These are phyloP conservation scores for Zygosaccharomyces pseudobailii DNA, from an alignment of 1,139 yeast genomes.

Conservation along the genomic window DNA sequence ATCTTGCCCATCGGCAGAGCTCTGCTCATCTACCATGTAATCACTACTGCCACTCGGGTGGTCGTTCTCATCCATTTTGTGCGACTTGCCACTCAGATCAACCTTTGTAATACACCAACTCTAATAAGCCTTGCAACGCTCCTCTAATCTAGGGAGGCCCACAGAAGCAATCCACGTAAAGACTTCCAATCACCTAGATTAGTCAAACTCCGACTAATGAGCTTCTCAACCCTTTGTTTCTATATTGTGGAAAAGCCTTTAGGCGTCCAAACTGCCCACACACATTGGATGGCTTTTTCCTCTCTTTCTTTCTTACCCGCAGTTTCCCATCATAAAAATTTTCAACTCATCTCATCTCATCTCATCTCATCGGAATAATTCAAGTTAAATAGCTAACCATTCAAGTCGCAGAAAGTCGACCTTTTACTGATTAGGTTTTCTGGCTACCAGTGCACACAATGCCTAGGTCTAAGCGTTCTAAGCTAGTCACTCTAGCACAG, in stretches of 20 bases:
- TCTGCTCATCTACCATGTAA: slow-evolving; percentile 12
- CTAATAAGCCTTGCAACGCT: not conserved
- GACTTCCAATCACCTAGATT: not conserved
- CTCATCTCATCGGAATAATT: slow-evolving; percentile 3
- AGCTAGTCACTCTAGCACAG: slow-evolving; percentile 90
- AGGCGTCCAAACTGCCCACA: not conserved
- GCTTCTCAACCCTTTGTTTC: not conserved
- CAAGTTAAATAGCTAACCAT: no score
- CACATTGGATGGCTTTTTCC: slow-evolving; percentile 4
- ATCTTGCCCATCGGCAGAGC: slow-evolving; percentile 4
- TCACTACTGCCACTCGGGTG: slow-evolving; percentile 11
- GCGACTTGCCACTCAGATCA: not conserved
- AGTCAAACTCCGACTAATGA: not conserved
- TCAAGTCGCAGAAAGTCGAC: not conserved
- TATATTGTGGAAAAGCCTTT: not conserved
- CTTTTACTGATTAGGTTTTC: not conserved
- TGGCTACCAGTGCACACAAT: slow-evolving; percentile 37
- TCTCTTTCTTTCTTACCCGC: slow-evolving; percentile 2
- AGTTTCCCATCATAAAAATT: slow-evolving; percentile 8
- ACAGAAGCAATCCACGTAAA: not conserved
- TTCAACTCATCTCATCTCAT: slow-evolving; percentile 17
- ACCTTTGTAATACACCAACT: not conserved
- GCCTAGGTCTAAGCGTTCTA: slow-evolving; percentile 96
- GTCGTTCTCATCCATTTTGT: slow-evolving; percentile 10
- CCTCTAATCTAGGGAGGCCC: not conserved